Base-by-base conservation (phyloP, 2,329 filamentous ascomycete genomes). In the Phaeosphaeriaceae sp. region DNA sequence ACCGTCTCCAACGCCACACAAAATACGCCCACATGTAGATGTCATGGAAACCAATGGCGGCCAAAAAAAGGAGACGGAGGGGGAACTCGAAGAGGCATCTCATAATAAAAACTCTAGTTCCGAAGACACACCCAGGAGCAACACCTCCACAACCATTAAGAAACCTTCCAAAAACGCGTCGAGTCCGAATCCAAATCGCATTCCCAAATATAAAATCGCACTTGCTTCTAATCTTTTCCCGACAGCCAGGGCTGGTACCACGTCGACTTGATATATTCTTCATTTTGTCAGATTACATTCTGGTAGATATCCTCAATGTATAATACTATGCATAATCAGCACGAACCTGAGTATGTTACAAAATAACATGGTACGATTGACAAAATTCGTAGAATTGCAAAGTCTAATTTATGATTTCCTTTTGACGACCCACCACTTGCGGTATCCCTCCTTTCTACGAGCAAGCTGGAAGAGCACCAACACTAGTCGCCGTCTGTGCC, bases 171-270 rank as follows among this genome's bases (percentile, higher is more conserved):
- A 44, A 8, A 43, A 39, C 4, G 54, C 50, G 13, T 38, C 58
- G 4, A 62, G 58, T 42, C 60, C 63, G 4, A 62, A 56, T 42
- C 60, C 63, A 26, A 55, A 58, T 16, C 56, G 56, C 21, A 58
- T 71, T 11, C 55, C 64, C 6, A 72, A 62, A 32, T 70, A 67
- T 42, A 70, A 67, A 44, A 68, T 72, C 23, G 66, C 67, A n/a
- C 65, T 72, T 15, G 46, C 64, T 29, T 49, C 61, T 6, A 63
- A 59, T 13, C 50, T 72, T 28, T 53, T 69, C 32, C 63, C 66
- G 17, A 56, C 62, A 8, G 42, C 49, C 20, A 46, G 43, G 12
- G 39, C 4, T 15, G 40, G 42, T 13, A 42, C 45, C 9, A 38
- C 33, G n/a, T 26, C 41, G 13, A 48, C 48, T 23, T 48, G 26